Base-by-base conservation (phyloP, 768 basidiomycete genomes). In the Naganishia vishniacii region DNA sequence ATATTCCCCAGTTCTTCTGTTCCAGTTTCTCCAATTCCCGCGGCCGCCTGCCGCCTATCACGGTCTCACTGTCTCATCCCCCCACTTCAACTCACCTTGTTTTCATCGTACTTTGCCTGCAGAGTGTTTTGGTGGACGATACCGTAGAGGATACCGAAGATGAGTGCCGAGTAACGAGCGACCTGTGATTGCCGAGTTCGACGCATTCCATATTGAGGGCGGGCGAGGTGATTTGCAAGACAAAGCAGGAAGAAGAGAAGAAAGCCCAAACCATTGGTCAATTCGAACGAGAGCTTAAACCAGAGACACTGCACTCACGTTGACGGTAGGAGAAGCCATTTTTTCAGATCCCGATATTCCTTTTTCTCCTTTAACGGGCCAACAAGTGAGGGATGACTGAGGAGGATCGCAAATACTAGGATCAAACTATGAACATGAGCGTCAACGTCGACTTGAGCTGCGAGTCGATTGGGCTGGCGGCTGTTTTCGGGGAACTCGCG, bases 71-170 rank as follows among this genome's bases (percentile, higher is more conserved):
- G n/a, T n/a, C n/a, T n/a, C n/a, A n/a, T n/a, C n/a, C n/a, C n/a
- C n/a, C n/a, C n/a, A n/a, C n/a, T n/a, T 4, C n/a, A 23, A 58
- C 86, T 82, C 66, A 85, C 82, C 78, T 88, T 89, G 69, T 87
- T 83, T 65, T 84, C 80, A 78, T 94, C 85, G 76, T 89, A 84
- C 60, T 83, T 80, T 67, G 84, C 83, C 81, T 94, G 91, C 69
- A 99, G 80, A 73, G 92, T 88, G 73, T 88, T 85, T 74, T 88
- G 88, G 82, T 97, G 93, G 73, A 85, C 85, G 77, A 93, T 86
- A 75, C 94, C 94, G 78, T 97, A 98, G 75, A 85, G 79, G 69
- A 94, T 83, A 75, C 94, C 94, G 45, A 85, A 82, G 68, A 87
- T 79, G 70, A 99, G 84, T 56, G 93, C 91, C 20, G 91, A 86